Conservation (phyloP, 2,329 filamentous ascomycete genomes). For the Pleurostoma richardsiae region DNA sequence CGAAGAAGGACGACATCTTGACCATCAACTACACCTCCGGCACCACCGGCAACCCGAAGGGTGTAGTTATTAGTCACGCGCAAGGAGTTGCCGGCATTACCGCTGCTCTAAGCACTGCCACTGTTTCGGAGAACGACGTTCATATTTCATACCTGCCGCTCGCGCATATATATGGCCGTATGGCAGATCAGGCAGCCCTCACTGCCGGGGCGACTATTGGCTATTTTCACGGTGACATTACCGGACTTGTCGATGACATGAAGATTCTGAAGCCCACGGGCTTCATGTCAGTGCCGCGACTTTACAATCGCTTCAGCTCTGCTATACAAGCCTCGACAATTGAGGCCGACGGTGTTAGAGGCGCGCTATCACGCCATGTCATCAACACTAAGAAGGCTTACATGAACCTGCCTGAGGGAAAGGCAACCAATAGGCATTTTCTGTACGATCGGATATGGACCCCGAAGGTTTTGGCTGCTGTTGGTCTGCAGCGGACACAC, state of each 20-base stretch:
- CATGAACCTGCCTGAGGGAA: constrained; percentile 65
- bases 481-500: constrained; percentile 71
- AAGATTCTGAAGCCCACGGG: constrained; percentile 78
- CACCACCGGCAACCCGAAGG: constrained; percentile 78
- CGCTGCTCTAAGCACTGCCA: constrained; percentile 50
- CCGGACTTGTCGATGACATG: constrained; percentile 83
- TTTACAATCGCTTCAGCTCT: constrained; percentile 86
- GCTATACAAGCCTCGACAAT: constrained; percentile 77
- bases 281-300: constrained; percentile 83
- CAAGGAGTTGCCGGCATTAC: constrained; percentile 73
- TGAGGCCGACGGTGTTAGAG: constrained; percentile 73
- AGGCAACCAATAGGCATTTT: constrained; percentile 74
- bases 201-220: constrained; percentile 72
- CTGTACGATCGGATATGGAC: constrained; percentile 87
- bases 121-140: constrained; percentile 49
- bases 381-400: constrained; percentile 75
- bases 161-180: constrained; percentile 88
- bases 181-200: constrained; percentile 72
- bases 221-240: constrained; percentile 90
- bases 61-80: constrained; percentile 75
- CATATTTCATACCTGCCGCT: constrained; percentile 85
- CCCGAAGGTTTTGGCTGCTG: constrained; percentile 75
- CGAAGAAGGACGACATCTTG: constrained; percentile 68
- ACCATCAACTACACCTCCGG: constrained; percentile 92
- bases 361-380: constrained; percentile 73